phyloP scores from a whole-genome alignment of 176 grass and related monocot species.

The Bonia amplexicaulis region DNA sequence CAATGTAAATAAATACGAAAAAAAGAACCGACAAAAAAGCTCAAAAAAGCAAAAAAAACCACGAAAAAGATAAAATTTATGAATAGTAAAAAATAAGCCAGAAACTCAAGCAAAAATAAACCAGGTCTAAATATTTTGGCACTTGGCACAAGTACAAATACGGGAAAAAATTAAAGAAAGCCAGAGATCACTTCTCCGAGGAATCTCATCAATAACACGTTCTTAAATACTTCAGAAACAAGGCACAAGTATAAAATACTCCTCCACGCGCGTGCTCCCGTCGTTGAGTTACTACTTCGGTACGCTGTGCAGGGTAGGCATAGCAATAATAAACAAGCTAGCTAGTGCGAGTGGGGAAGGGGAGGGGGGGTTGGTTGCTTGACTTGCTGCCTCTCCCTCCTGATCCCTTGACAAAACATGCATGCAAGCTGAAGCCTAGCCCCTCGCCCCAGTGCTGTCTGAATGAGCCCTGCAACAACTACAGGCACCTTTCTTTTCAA shows the following conservation, averaged over 20 bases:
- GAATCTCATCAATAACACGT: neutral
- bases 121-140: neutral
- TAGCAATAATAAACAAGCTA: neutral
- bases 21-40: too few relatives aligned
- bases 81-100: too few relatives aligned
- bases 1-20: too few relatives aligned
- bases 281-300: neutral
- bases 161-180: neutral
- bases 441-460: neutral
- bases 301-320: neutral
- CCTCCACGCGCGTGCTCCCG: neutral
- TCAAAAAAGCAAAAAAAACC: too few relatives aligned
- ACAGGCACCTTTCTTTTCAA: conserved; percentile 48
- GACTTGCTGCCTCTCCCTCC: neutral
- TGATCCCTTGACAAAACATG: conserved; percentile 4
- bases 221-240: neutral
- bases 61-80: too few relatives aligned
- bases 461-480: conserved; percentile 35
- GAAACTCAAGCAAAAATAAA: too few relatives aligned
- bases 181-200: neutral
- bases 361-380: neutral
- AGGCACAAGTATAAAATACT: neutral
- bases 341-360: neutral
- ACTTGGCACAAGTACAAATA: neutral
- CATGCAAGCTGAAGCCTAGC: neutral